Evolutionary conservation across 2,329 filamentous ascomycete species (phyloP).

Genomic region (Colletotrichum scovillei): DNA sequence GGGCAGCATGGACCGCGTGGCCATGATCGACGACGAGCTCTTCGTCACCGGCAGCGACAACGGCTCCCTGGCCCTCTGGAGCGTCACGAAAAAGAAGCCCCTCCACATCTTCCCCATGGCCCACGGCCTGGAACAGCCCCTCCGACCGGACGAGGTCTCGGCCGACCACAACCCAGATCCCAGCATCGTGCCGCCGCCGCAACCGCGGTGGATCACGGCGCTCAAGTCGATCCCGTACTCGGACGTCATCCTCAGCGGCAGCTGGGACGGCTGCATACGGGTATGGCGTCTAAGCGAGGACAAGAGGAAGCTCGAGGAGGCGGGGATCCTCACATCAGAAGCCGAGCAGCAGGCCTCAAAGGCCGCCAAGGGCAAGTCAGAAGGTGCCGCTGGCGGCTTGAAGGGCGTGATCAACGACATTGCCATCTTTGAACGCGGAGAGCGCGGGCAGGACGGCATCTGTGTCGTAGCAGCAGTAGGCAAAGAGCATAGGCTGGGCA

Average conservation of each 20-base stretch:
- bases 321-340: constrained; percentile 67
- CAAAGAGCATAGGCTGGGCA: constrained; percentile 85
- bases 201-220: constrained; percentile 91
- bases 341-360: constrained; percentile 31
- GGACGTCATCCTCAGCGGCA: constrained; percentile 89
- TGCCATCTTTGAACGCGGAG: constrained; percentile 85
- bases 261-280: constrained; percentile 91
- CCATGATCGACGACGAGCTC: constrained; percentile 86
- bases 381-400: constrained; percentile 39
- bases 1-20: constrained; percentile 91
- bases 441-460: constrained; percentile 79
- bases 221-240: constrained; percentile 88
- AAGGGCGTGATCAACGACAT: constrained; percentile 90
- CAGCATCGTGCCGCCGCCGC: constrained; percentile 69
- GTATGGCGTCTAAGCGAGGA: constrained; percentile 89
- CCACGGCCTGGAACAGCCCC: constrained; percentile 83
- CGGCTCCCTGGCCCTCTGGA: constrained; percentile 88
- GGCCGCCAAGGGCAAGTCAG: constrained; percentile 33
- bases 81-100: constrained; percentile 92
- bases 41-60: constrained; percentile 97
- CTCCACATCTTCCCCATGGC: constrained; percentile 82
- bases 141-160: constrained; percentile 75
- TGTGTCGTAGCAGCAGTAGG: constrained; percentile 89
- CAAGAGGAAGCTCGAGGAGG: constrained; percentile 79
- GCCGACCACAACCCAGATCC: constrained; percentile 75